Base-by-base conservation (phyloP, 1,284 basidiomycete genomes). In the Moesziomyces sp. region DNA sequence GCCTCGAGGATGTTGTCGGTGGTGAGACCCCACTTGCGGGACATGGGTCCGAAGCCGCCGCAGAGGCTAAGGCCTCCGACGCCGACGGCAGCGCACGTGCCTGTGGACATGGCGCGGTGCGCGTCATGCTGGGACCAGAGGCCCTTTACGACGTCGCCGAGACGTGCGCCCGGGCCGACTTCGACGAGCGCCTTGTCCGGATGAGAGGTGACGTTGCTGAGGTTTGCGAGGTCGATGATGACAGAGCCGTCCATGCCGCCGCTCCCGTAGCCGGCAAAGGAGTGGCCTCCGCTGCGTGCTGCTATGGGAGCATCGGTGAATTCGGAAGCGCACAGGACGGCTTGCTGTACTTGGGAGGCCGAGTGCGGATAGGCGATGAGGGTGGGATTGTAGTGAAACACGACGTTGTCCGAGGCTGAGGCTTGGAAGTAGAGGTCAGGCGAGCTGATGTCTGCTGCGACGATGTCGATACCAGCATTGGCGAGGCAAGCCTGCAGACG, bases 271-370 rank as follows among this genome's bases (percentile, higher is more conserved):
- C 78, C 76, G 11, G 76, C 83, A 49, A 85, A 85, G 5, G 77
- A 79, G 47, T 85, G 85, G 3, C 85, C 84, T 6, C 85, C 85
- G 21, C 80, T 78, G 9, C 85, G 60, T 6, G 85, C 83, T 16
- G 76, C 73, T 28, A 85, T 79, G 28, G 79, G 61, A 28, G 46
- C 46, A 26, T 74, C 55, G 23, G 58, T 58, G 38, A 60, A 44
- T 35, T 62, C 47, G 56, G 45, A 21, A 10, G 19, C 8, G 66
- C 54, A 46, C 74, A 53, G 47, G 3, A 85, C 76, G 0, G 80
- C 79, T 10, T 64, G 48, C 14, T 77, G 46, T 18, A 85, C 79
- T 11, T 83, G 58, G 0, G 48, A 23, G 1, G 77, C 35, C 1
- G 52, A 49, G 1, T 59, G 54, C 3, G 84, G 80, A 57, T 78